Percentiles rank a stretch among this genome's conserved stretches.
Conservation (phyloP, 2,329 filamentous ascomycete genomes). For the Paracorniculantispora psalliotae region DNA sequence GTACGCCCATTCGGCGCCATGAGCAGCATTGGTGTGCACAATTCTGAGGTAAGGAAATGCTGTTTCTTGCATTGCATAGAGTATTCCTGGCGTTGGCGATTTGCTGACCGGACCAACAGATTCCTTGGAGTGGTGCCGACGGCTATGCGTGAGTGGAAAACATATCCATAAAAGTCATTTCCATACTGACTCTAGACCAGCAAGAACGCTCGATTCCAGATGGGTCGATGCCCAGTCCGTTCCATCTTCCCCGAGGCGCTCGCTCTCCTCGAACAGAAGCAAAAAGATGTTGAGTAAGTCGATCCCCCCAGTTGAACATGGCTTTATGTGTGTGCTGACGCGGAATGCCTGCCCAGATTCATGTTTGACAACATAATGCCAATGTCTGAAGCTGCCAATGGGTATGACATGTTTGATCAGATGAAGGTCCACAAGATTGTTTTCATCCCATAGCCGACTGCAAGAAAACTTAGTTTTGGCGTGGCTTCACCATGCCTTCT, state of each 20-base stretch:
- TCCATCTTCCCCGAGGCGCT: conserved; percentile 64
- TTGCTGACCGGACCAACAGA: conserved; percentile 38
- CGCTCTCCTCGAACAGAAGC: conserved; percentile 59
- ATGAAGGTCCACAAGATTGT: conserved; percentile 72
- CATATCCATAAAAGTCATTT: not conserved
- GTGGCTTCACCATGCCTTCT: conserved; percentile 80
- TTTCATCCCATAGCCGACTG: conserved; percentile 45
- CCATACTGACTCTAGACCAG: conserved; percentile 30
- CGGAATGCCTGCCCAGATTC: conserved; percentile 47
- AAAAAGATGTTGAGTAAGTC: conserved; percentile 59
- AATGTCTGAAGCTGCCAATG: conserved; percentile 59
- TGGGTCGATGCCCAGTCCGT: conserved; percentile 72
- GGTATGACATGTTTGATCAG: conserved; percentile 66
- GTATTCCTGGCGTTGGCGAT: not conserved
- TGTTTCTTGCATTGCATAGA: not conserved
- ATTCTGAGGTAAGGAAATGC: conserved; percentile 53
- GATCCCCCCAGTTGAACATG: not conserved
- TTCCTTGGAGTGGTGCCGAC: conserved; percentile 61
- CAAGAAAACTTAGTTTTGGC: conserved; percentile 60
- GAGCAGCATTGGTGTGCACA: conserved; percentile 72
- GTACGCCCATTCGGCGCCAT: conserved; percentile 69
- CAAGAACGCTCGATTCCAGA: conserved; percentile 69
- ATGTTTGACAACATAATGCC: conserved; percentile 75
- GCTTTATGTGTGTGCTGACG: not conserved
- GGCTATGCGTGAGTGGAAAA: conserved; percentile 46